phyloP scores from a whole-genome alignment of 331 rosid species.

The Malus hybrid region DNA sequence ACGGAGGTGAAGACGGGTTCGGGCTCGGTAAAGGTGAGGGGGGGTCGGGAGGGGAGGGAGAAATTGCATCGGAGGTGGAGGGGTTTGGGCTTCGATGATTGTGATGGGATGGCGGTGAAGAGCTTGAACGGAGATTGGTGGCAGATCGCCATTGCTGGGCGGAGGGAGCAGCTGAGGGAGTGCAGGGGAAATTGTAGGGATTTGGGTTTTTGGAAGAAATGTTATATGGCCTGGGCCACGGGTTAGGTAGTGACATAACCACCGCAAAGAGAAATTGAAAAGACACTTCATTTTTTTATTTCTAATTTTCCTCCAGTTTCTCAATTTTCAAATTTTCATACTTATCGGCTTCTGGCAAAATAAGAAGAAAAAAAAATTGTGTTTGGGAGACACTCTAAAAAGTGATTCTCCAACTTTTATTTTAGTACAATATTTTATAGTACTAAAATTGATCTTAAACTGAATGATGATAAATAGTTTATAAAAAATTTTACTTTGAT shows the following conservation, averaged over 20 bases:
- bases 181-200: background rate
- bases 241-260: background rate
- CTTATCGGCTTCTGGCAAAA: too few relatives aligned
- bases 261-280: too few relatives aligned
- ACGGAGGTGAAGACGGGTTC: slow-evolving; percentile 43
- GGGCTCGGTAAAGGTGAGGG: slow-evolving; percentile 33
- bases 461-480: rapidly evolving
- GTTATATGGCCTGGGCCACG: background rate
- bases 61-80: slow-evolving; percentile 36
- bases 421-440: too few relatives aligned
- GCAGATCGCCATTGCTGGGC: slow-evolving; percentile 40
- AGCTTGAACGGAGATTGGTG: slow-evolving; percentile 26
- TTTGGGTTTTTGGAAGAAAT: background rate
- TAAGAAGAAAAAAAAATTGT: too few relatives aligned
- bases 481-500: too few relatives aligned
- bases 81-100: slow-evolving; percentile 13
- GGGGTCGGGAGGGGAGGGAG: slow-evolving; percentile 28
- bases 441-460: too few relatives aligned
- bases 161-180: background rate
- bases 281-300: too few relatives aligned
- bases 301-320: too few relatives aligned
- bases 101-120: background rate
- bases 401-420: too few relatives aligned
- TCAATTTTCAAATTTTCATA: too few relatives aligned
- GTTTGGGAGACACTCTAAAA: rapidly evolving